These are phyloP conservation scores for Penstemon eatonii DNA, from an alignment of 257 asterid species.

Conservation along the genomic window DNA sequence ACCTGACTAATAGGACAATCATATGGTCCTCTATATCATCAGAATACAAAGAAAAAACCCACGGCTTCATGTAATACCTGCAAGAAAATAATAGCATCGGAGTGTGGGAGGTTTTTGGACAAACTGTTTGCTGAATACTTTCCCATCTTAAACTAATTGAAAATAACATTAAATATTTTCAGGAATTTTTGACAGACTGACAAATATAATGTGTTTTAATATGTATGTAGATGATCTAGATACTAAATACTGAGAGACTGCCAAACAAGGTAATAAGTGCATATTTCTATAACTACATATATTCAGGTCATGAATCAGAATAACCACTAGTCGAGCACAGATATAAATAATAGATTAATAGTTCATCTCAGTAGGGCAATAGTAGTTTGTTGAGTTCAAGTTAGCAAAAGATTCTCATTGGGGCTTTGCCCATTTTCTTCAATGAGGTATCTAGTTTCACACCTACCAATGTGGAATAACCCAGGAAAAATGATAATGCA, in stretches of 20 bases:
- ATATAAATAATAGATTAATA: not conserved
- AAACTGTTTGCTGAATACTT: not conserved
- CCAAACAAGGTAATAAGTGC: not conserved
- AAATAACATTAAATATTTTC: not conserved
- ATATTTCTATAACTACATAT: not conserved
- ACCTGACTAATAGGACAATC: too few species aligned
- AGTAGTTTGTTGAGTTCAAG: not conserved
- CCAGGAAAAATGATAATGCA: not conserved
- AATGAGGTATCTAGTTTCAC: not conserved
- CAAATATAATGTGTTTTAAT: not conserved
- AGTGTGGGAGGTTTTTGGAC: not conserved
- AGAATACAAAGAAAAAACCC: not conserved
- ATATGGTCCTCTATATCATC: too few species aligned
- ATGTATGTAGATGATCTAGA: slow-evolving; percentile 7
- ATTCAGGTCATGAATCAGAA: not conserved
- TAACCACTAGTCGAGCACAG: slow-evolving; percentile 8
- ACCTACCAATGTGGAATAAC: slow-evolving; percentile 1
- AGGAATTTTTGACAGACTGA: too few species aligned
- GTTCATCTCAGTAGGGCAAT: slow-evolving; percentile 3
- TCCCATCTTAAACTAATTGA: not conserved
- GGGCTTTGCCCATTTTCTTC: slow-evolving; percentile 1
- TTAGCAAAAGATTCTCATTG: not conserved
- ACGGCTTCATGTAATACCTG: not conserved
- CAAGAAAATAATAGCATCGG: slow-evolving; percentile 3
- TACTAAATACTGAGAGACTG: not conserved